Conservation (phyloP, 169 alveolate species). For the Cardiosporidium cionae region DNA sequence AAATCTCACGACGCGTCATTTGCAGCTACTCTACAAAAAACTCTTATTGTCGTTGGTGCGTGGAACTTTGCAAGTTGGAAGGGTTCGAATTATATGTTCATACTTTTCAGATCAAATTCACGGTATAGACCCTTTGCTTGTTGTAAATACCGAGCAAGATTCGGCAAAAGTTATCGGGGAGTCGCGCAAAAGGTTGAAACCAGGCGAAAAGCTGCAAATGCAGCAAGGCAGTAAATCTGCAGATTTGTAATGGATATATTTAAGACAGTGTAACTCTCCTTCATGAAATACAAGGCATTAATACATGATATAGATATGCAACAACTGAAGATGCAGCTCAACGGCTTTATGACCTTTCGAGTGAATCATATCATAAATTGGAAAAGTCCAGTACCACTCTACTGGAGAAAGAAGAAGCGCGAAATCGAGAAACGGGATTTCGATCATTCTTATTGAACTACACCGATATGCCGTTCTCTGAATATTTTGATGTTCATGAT, state of each 20-base stretch:
- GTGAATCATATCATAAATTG: constrained; percentile 44
- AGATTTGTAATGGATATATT: constrained; percentile 49
- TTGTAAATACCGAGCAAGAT: constrained; percentile 61
- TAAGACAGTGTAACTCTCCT: too few relatives aligned
- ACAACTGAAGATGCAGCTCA: constrained; percentile 26
- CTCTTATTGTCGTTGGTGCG: too few relatives aligned
- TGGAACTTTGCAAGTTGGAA: too few relatives aligned
- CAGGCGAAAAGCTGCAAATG: constrained; percentile 63
- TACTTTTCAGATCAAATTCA: constrained; percentile 62
- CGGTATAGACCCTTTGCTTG: constrained; percentile 70
- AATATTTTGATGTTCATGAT: constrained; percentile 63
- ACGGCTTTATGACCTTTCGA: constrained; percentile 45
- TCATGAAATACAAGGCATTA: too few relatives aligned
- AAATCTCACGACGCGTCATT: too few relatives aligned
- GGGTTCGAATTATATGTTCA: not conserved
- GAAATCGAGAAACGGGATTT: constrained; percentile 53
- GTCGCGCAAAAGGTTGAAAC: constrained; percentile 63
- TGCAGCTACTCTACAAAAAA: too few relatives aligned
- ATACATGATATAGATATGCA: not conserved
- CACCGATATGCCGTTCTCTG: constrained; percentile 60
- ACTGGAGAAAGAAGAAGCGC: constrained; percentile 56
- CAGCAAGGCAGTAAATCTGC: constrained; percentile 54
- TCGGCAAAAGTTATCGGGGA: constrained; percentile 59
- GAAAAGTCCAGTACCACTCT: constrained; percentile 55
- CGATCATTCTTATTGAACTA: constrained; percentile 58